Evolutionary conservation across 2,329 filamentous ascomycete species (phyloP).

Genomic region (Aspergillus latus): DNA sequence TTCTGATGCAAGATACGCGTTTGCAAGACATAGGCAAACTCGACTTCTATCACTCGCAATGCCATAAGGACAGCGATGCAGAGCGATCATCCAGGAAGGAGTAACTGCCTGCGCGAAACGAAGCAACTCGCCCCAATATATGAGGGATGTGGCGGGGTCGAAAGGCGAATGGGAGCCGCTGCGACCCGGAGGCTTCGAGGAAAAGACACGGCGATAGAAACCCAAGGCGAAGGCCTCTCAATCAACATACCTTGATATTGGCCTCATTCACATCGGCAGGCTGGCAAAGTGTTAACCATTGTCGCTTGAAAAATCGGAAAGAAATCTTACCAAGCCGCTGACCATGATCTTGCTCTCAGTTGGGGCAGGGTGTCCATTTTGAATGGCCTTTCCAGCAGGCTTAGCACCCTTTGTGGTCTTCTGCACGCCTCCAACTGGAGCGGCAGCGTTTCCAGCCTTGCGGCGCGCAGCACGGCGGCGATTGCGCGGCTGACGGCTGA

Average conservation of each 20-base stretch:
- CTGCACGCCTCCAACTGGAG: conserved; percentile 81
- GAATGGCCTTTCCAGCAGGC: conserved; percentile 52
- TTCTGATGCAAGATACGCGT: conserved; percentile 34
- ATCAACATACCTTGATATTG: conserved; percentile 99
- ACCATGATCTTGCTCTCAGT: conserved; percentile 96
- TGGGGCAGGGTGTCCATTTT: conserved; percentile 62
- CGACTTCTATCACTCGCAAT: conserved; percentile 51
- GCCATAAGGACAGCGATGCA: conserved; percentile 29
- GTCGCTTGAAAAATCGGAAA: conserved; percentile 35
- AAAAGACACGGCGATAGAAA: conserved; percentile 65
- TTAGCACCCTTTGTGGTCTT: conserved; percentile 64
- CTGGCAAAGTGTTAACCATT: conserved; percentile 54
- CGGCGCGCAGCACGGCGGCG: conserved; percentile 42
- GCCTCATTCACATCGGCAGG: conserved; percentile 93
- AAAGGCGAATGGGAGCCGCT: conserved; percentile 36
- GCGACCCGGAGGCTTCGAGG: conserved; percentile 42
- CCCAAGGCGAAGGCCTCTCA: conserved; percentile 70
- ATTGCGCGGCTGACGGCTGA: conserved; percentile 57
- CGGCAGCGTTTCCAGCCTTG: conserved; percentile 51
- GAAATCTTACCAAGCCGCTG: conserved; percentile 82
- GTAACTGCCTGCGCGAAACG: conserved; percentile 35
- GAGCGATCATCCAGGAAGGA: conserved; percentile 34
- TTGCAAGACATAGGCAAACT: conserved; percentile 58
- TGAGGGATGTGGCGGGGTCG: conserved; percentile 27
- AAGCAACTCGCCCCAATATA: conserved; percentile 26